Percentiles rank a stretch among this genome's conserved stretches.
These are phyloP conservation scores for Colletotrichum lupini DNA, from an alignment of 2,329 filamentous ascomycete species.

Conservation along the genomic window DNA sequence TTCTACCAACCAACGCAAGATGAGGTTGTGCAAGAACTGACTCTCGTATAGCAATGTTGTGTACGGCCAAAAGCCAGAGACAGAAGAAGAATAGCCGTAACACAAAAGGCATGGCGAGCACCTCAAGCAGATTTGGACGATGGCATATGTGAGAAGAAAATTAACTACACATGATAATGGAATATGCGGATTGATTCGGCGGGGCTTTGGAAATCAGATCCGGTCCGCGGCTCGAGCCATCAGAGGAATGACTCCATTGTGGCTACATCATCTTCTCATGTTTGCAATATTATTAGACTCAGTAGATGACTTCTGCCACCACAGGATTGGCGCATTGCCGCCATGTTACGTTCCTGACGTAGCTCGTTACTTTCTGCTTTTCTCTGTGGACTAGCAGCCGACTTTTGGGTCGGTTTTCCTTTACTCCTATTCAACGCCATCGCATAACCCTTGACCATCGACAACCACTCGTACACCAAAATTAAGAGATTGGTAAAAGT, in stretches of 20 bases:
- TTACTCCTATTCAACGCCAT: background rate
- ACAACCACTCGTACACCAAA: background rate
- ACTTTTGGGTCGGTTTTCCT: background rate
- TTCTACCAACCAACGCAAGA: accelerated
- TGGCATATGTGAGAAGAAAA: too few relatives aligned
- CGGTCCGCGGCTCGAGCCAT: too few relatives aligned
- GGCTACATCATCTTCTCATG: too few relatives aligned
- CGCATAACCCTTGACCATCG: background rate
- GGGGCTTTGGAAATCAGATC: too few relatives aligned
- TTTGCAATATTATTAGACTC: too few relatives aligned
- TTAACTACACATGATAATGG: too few relatives aligned
- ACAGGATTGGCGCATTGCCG: background rate
- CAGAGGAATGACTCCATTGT: too few relatives aligned
- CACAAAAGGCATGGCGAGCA: too few relatives aligned
- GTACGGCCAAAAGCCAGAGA: constrained; percentile 32
- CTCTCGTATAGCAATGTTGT: constrained; percentile 25
- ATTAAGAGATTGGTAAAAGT: background rate
- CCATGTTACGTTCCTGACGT: background rate
- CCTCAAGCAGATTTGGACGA: too few relatives aligned
- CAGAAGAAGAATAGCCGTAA: background rate
- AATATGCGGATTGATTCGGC: too few relatives aligned
- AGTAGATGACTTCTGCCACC: background rate
- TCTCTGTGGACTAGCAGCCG: background rate
- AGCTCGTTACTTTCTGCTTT: background rate
- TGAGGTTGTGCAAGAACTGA: background rate